Base-by-base conservation (phyloP, 805 yeast species). In the Yarrowia sp. region DNA sequence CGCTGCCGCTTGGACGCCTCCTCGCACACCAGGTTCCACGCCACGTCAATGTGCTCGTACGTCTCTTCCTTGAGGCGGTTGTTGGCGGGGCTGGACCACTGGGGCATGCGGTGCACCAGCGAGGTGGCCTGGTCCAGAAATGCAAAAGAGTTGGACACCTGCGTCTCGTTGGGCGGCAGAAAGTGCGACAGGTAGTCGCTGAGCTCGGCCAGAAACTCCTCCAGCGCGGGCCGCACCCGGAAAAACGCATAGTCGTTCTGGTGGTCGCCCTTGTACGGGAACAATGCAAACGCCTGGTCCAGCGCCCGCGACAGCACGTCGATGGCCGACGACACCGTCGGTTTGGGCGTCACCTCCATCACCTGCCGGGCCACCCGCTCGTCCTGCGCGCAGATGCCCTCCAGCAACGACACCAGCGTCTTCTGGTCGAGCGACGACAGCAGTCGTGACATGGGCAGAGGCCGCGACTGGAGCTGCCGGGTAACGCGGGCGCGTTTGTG, bases 221-320 rank as follows among this genome's bases (percentile, higher is more conserved):
- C 83, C 67, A 89, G 81, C 66, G 79, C 75, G 7, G 88, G 83
- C 71, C 88, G 85, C 41, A 91, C 89, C 65, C 96, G 80, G 65
- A 88, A 75, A 73, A 84, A 90, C 4, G 92, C 85, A 72, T 90
- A 90, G 74, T 90, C 96, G 53, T 88, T 84, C 41, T 82, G 79
- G 9, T 81, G 79, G 69, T 89, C 92, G 68, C 90, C 90, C 68
- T 86, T 86, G 74, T 88, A 90, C 0, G 97, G 97, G 68, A 91
- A 75, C 66, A 81, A 80, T 9, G 74, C 73, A 18, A 76, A 70
- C 32, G 89, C 82, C 8, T 65, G 67, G 4, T 71, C 72, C 55
- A 83, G 76, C 70, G 85, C 84, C 7, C 72, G 69, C 42, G 77
- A 73, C 62, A 91, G 77, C 45, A 84, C 77, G 10, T 75, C 78